phyloP scores from a whole-genome alignment of 208 protist genomes.

The Naegleria gruberi region DNA sequence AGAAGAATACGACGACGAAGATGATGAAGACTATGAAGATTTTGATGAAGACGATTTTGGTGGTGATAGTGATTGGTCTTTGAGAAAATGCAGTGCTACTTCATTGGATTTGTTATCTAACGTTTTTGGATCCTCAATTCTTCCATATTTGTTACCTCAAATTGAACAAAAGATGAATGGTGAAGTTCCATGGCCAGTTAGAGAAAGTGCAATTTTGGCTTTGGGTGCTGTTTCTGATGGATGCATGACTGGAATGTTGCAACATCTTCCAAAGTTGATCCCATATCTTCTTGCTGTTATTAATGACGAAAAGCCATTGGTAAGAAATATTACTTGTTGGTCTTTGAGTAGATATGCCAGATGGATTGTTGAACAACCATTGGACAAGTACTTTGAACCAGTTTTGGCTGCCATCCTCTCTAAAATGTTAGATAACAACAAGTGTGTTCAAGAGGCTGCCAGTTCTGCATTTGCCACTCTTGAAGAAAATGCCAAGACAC shows the following conservation, averaged over 20 bases:
- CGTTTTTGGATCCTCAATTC: conserved; percentile 63
- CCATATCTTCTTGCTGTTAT: conserved; percentile 60
- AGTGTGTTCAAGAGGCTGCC: conserved; percentile 47
- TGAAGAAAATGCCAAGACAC: conserved; percentile 34
- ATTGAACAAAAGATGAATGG: conserved; percentile 66
- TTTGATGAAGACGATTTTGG: conserved; percentile 51
- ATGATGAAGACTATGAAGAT: conserved; percentile 55
- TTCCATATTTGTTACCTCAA: conserved; percentile 59
- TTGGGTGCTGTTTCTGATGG: conserved; percentile 78
- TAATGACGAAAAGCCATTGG: conserved; percentile 64
- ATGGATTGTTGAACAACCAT: conserved; percentile 33
- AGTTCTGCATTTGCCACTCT: conserved; percentile 44
- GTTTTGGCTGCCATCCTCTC: conserved; percentile 33
- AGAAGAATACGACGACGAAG: conserved; percentile 65
- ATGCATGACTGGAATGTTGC: conserved; percentile 60
- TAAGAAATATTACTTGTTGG: conserved; percentile 78
- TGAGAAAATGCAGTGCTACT: conserved; percentile 71
- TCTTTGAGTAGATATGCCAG: conserved; percentile 49
- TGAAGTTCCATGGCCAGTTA: conserved; percentile 54
- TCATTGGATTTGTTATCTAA: conserved; percentile 71
- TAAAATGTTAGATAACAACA: conserved; percentile 40
- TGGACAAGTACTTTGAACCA: conserved; percentile 1
- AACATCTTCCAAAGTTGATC: conserved; percentile 60
- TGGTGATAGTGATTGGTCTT: conserved; percentile 76
- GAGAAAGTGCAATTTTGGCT: conserved; percentile 77